A percentile compares a stretch with the other conserved stretches of the same genome.
Evolutionary conservation across 441 rosid species (phyloP).

Genomic region (Aquilaria agallochum): DNA sequence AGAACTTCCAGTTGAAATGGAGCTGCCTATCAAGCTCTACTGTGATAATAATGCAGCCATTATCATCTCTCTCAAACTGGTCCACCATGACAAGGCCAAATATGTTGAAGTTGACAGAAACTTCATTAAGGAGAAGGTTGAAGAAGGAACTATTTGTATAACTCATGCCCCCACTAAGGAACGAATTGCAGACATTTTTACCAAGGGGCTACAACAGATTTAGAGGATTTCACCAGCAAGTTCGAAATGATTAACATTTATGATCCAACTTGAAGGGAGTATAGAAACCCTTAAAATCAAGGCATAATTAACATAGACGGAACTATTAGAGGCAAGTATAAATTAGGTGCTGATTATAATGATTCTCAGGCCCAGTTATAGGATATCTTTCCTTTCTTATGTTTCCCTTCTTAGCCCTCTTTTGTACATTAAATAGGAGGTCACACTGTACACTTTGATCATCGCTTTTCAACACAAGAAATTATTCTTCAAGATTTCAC

Average conservation of each 20-base stretch:
- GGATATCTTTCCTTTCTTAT: too few relatives aligned
- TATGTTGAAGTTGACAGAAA: not conserved
- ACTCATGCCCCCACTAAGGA: not conserved
- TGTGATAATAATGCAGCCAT: constrained; percentile 2
- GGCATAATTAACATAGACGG: too few relatives aligned
- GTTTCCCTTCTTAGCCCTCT: too few relatives aligned
- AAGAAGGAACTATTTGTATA: not conserved
- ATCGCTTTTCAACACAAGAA: too few relatives aligned
- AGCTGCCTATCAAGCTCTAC: not conserved
- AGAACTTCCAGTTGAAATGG: not conserved
- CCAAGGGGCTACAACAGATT: not conserved
- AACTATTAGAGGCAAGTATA: too few relatives aligned
- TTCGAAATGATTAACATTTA: not conserved
- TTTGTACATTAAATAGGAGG: too few relatives aligned
- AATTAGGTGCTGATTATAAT: too few relatives aligned
- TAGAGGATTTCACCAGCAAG: not conserved
- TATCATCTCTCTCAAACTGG: not conserved
- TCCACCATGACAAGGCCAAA: not conserved
- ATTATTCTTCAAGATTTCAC: too few relatives aligned
- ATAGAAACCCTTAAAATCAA: too few relatives aligned
- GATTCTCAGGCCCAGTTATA: too few relatives aligned
- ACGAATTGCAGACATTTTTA: not conserved
- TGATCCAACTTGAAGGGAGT: too few relatives aligned
- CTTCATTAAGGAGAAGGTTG: not conserved
- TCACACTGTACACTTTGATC: too few relatives aligned